phyloP scores from a whole-genome alignment of 2,329 filamentous ascomycete genomes.

The Penicillium olsonii region DNA sequence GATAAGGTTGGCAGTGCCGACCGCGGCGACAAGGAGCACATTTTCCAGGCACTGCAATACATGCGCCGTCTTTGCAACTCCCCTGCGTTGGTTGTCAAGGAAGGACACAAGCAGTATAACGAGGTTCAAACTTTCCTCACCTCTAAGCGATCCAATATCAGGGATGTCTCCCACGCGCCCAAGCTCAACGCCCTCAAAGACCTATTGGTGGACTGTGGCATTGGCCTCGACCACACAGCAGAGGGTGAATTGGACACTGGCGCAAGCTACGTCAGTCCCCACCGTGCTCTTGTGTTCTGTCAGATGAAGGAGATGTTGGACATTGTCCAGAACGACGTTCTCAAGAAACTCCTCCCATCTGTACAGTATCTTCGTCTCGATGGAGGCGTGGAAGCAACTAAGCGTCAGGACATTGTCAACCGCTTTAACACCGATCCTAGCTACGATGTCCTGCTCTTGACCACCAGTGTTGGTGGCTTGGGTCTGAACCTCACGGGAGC shows the following conservation, averaged over 20 bases:
- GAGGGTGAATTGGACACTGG: conserved; percentile 60
- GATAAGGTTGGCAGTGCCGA: conserved; percentile 81
- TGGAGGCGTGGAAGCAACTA: conserved; percentile 86
- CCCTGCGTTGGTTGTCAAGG: conserved; percentile 92
- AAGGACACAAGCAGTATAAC: conserved; percentile 85
- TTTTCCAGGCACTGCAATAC: conserved; percentile 98
- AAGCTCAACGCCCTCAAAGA: conserved; percentile 90
- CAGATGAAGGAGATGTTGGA: conserved; percentile 99
- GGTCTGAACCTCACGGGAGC: conserved; percentile 95
- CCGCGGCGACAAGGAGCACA: conserved; percentile 94
- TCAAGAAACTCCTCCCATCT: conserved; percentile 85
- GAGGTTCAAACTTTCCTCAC: conserved; percentile 79
- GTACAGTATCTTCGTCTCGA: conserved; percentile 95
- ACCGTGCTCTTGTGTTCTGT: conserved; percentile 94
- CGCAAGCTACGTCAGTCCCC: conserved; percentile 85
- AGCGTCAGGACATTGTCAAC: conserved; percentile 96
- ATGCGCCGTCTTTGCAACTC: conserved; percentile 99
- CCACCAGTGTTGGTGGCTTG: conserved; percentile 90
- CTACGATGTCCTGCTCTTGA: conserved; percentile 90
- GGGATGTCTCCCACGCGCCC: conserved; percentile 84
- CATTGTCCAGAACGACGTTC: conserved; percentile 93
- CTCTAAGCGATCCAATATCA: conserved; percentile 76
- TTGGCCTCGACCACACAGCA: conserved; percentile 68
- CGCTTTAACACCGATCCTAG: conserved; percentile 97
- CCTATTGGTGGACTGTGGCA: conserved; percentile 96